phyloP scores from a whole-genome alignment of 441 rosid species.

The Erodium trifolium region DNA sequence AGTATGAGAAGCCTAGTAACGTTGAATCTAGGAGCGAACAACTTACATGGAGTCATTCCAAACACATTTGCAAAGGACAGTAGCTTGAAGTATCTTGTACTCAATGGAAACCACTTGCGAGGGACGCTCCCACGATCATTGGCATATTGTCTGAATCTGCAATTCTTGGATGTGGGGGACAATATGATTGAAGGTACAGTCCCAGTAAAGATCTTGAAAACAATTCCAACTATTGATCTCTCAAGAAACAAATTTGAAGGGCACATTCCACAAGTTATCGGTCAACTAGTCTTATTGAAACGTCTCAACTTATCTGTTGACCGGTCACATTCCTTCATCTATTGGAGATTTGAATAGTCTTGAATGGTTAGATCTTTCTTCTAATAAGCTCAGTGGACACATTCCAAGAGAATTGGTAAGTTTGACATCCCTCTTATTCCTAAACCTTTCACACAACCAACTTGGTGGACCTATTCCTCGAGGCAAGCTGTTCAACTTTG shows the following conservation, averaged over 20 bases:
- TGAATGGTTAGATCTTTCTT: slow-evolving; percentile 24
- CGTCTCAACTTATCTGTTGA: slow-evolving; percentile 25
- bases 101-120: too few species aligned
- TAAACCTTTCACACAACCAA: background rate
- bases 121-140: too few species aligned
- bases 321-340: slow-evolving; percentile 21
- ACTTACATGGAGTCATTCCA: too few species aligned
- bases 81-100: too few species aligned
- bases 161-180: too few species aligned
- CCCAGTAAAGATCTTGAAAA: background rate
- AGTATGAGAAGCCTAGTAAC: too few species aligned
- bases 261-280: slow-evolving; percentile 15
- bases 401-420: slow-evolving; percentile 23
- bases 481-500: slow-evolving; percentile 13
- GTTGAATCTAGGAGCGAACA: too few species aligned
- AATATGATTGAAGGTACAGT: too few species aligned
- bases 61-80: too few species aligned
- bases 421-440: too few species aligned
- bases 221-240: background rate
- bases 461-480: background rate
- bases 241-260: slow-evolving; percentile 15
- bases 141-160: too few species aligned
- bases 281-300: slow-evolving; percentile 13
- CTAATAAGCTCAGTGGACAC: slow-evolving; percentile 18
- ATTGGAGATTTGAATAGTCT: slow-evolving; percentile 15